phyloP scores from a whole-genome alignment of 441 rosid species.

The Populus hybrid region DNA sequence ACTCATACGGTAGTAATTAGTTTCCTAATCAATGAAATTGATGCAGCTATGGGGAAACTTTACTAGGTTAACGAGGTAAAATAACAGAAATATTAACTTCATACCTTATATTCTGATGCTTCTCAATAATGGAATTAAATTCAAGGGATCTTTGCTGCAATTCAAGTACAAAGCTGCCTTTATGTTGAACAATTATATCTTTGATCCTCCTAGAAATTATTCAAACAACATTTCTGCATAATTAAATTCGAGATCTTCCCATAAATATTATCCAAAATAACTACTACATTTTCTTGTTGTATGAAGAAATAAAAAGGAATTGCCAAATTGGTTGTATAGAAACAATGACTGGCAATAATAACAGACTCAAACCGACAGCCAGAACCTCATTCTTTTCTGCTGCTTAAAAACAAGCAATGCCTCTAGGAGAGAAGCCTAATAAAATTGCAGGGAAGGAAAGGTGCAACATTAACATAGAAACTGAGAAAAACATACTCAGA shows the following conservation, averaged over 20 bases:
- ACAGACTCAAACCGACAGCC: neutral
- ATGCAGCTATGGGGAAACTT: slow-evolving; percentile 8
- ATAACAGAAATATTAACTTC: slow-evolving; percentile 13
- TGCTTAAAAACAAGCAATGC: slow-evolving; percentile 1
- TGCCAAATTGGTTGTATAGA: neutral
- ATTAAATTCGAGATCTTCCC: slow-evolving; percentile 58
- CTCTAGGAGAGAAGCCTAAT: neutral
- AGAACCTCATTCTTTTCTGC: neutral
- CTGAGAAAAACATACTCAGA: slow-evolving; percentile 57
- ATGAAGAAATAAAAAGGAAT: slow-evolving; percentile 6
- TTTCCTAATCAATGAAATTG: slow-evolving; percentile 16
- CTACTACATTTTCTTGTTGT: neutral
- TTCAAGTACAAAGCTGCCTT: slow-evolving; percentile 92
- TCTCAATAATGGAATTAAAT: slow-evolving; percentile 84
- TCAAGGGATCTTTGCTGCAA: slow-evolving; percentile 99
- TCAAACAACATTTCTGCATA: neutral
- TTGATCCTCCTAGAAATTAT: slow-evolving; percentile 63
- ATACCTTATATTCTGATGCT: slow-evolving; percentile 86
- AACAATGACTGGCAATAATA: neutral
- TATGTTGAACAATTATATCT: slow-evolving; percentile 63
- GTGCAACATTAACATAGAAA: neutral
- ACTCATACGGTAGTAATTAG: slow-evolving; percentile 28
- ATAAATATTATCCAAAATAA: slow-evolving; percentile 21
- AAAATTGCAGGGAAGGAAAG: neutral
- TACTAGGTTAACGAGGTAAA: slow-evolving; percentile 15